Base-by-base conservation (phyloP, 108 stramenopile species). In the Cyclotella baltica region DNA sequence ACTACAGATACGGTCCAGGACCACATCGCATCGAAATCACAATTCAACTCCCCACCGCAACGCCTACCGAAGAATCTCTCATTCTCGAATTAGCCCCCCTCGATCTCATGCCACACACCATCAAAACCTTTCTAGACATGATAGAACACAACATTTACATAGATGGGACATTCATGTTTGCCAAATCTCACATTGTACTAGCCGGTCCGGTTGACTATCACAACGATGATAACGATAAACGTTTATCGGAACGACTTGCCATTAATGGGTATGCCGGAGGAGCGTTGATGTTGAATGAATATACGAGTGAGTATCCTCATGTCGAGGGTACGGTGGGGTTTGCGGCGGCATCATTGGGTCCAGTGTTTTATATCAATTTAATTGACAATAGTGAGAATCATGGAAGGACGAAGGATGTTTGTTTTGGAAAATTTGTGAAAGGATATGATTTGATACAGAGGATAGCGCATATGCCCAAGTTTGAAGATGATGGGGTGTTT, bases 351-450 rank as follows among this genome's bases (percentile, higher is more conserved):
- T 87, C 83, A 18, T 86, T 85, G 35, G 90, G 90, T 18, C 95
- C 96, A 3, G 80, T 82, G 25, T 96, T 96, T 68, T 98, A 94
- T 72, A 88, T 98, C 64, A 95, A 94, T 62, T 89, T 85, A 31
- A 83, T 86, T 33, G 96, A 98, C 72, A 98, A 98, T 73, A 81
- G 85, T 13, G 66, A 83, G 29, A 83, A 81, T 35, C 96, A 97
- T 74, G 88, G 85, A 1, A 80, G 83, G 36, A 62, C 30, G n/a
- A 88, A 83, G 31, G 89, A 90, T 61, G 85, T 91, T 10, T 89
- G 88, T 72, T 94, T 94, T 88, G 93, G 73, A n/a, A 82, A 71
- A 62, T 68, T 92, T 27, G 83, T 92, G 16, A 65, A 76, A 28
- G 93, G 93, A 9, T 77, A 90, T 13, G 86, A 90, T 62, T 71